Evolutionary conservation across 2,329 filamentous ascomycete genomes (phyloP).

Genomic region (Colletotrichum echinochloae): DNA sequence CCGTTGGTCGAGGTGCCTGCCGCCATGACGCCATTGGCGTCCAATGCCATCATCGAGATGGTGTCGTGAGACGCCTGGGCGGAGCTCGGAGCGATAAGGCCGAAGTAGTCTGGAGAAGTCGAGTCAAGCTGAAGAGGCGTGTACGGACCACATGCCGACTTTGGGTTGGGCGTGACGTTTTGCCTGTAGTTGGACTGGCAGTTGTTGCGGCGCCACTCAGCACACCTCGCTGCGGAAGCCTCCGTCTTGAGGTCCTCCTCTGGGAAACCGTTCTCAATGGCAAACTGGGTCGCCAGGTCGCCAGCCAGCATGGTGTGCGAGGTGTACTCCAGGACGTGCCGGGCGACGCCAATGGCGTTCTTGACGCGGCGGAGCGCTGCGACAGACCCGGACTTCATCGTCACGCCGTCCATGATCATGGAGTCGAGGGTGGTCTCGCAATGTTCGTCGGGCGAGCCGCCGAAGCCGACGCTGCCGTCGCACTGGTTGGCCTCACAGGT

Average conservation of each 20-base stretch:
- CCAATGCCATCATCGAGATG: slow-evolving; percentile 64
- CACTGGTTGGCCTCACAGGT: slow-evolving; percentile 65
- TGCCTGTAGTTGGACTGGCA: slow-evolving; percentile 66
- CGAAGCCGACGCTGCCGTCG: slow-evolving; percentile 66
- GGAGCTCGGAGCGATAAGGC: slow-evolving; percentile 38
- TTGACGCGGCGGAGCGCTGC: slow-evolving; percentile 62
- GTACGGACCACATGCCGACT: slow-evolving; percentile 61
- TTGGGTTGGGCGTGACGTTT: slow-evolving; percentile 58
- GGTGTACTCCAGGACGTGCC: slow-evolving; percentile 63
- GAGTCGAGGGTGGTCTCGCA: slow-evolving; percentile 71
- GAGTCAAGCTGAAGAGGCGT: slow-evolving; percentile 47
- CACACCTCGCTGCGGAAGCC: slow-evolving; percentile 55
- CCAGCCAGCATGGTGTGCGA: slow-evolving; percentile 64
- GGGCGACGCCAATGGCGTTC: slow-evolving; percentile 62
- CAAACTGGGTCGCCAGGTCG: slow-evolving; percentile 66
- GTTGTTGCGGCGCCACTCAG: slow-evolving; percentile 53
- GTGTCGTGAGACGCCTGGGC: slow-evolving; percentile 61
- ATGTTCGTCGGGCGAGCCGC: slow-evolving; percentile 65
- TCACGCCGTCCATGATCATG: slow-evolving; percentile 68
- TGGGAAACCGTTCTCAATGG: slow-evolving; percentile 62
- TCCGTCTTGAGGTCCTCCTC: slow-evolving; percentile 58
- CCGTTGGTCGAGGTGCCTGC: slow-evolving; percentile 69
- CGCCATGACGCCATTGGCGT: slow-evolving; percentile 59
- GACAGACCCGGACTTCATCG: slow-evolving; percentile 66
- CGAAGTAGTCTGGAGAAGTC: slow-evolving; percentile 38